Evolutionary conservation across 176 grass and related monocot species (phyloP).

Genomic region (Pharus latifolius): DNA sequence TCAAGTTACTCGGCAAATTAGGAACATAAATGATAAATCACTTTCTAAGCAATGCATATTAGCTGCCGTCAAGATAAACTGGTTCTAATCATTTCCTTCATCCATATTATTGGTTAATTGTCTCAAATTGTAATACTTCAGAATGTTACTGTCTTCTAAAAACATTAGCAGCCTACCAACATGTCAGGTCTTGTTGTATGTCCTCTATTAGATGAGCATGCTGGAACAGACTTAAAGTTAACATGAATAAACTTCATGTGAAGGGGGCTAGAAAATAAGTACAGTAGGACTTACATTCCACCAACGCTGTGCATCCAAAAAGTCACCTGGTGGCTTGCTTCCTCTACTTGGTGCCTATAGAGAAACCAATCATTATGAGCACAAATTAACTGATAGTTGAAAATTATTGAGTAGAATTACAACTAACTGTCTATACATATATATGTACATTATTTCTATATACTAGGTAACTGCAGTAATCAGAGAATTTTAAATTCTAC

Average conservation of each 20-base stretch:
- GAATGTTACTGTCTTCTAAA: neutral
- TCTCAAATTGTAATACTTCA: neutral
- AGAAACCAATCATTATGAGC: slow-evolving; percentile 5
- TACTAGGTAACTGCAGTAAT: neutral
- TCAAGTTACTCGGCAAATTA: slow-evolving; percentile 1
- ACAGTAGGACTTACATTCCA: slow-evolving; percentile 59
- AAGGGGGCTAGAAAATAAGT: neutral
- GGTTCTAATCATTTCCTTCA: neutral
- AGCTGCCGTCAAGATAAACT: neutral
- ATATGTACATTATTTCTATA: neutral
- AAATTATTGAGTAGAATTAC: neutral
- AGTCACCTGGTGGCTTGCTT: slow-evolving; percentile 45
- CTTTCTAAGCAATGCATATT: neutral
- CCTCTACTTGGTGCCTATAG: slow-evolving; percentile 65
- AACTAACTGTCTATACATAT: neutral
- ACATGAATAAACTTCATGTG: too few species aligned
- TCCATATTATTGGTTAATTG: neutral
- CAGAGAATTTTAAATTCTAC: neutral
- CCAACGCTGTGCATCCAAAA: slow-evolving; percentile 74
- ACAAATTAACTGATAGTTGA: neutral
- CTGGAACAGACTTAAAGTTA: too few species aligned
- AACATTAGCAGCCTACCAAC: neutral
- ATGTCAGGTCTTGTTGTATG: neutral
- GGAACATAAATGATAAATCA: neutral
- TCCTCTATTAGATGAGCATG: neutral